Base-by-base conservation (phyloP, 495 filamentous ascomycete species). In the Penicillium longicatenatum region DNA sequence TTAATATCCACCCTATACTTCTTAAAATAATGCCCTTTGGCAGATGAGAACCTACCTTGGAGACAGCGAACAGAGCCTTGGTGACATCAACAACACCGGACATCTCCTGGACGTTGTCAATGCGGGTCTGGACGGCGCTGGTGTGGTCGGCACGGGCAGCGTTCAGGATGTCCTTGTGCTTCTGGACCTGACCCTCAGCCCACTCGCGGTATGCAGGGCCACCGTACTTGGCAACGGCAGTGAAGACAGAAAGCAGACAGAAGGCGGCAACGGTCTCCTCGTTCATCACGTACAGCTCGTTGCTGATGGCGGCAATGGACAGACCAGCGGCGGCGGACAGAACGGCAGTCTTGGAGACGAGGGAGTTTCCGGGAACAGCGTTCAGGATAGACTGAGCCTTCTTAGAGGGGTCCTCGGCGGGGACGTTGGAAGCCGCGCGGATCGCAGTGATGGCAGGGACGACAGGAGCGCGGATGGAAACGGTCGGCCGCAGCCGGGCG, bases 231-330 rank as follows among this genome's bases (percentile, higher is more conserved):
- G 84, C 91, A 64, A 96, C 82, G 51, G 86, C 91, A 66, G 78
- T 89, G 86, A 95, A 97, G 59, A 97, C 88, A 68, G 86, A 91
- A 67, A 98, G 79, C 57, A 97, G 79, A 72, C 86, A 91, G 79
- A 99, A 82, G 53, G 89, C 89, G 65, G 95, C 89, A 67, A 99
- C 86, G 57, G 92, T 84, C 82, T 99, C 95, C 82, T 98, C 93
- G 79, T 98, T 99, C 75, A 99, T 82, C 73, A 99, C 91, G 76
- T 97, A 99, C 81, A 98, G 88, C 82, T 99, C 95, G 79, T 96
- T 99, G 87, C 89, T 93, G 80, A 99, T 92, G 69, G 94, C 95
- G 70, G 92, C 94, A 67, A 96, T 83, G 64, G 90, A 92, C 60
- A 93, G 70, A 80, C 91, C 93, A 71, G 95, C 91, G 56, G 86